Conservation (phyloP, 345 rosid genomes). For the Gossypium arboreum region DNA sequence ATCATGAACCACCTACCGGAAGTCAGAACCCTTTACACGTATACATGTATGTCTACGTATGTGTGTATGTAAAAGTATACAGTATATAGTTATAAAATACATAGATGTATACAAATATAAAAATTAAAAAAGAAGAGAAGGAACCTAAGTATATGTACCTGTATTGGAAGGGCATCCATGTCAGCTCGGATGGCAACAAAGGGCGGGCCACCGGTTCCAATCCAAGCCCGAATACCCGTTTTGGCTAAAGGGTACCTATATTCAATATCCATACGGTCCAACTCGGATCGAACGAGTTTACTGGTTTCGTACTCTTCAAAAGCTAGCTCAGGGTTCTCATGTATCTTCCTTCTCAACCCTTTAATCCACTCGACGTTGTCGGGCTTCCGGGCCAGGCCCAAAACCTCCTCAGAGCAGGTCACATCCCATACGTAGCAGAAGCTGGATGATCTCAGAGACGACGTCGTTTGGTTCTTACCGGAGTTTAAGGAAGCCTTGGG, state of each 20-base stretch:
- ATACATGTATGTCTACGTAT: not conserved
- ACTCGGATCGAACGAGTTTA: slow-evolving; percentile 43
- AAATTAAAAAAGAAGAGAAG: too few species aligned
- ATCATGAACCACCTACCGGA: too few species aligned
- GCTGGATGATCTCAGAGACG: not conserved
- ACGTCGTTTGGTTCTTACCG: slow-evolving; percentile 18
- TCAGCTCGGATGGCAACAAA: slow-evolving; percentile 38
- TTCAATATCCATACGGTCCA: slow-evolving; percentile 42
- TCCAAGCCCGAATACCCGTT: slow-evolving; percentile 62
- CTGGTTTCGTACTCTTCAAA: slow-evolving; percentile 57
- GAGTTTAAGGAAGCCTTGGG: slow-evolving; percentile 8
- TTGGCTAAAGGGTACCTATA: slow-evolving; percentile 48
- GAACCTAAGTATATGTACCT: too few species aligned
- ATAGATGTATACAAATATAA: not conserved
- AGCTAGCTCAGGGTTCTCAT: slow-evolving; percentile 64
- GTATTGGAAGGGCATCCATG: not conserved
- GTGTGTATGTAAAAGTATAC: not conserved
- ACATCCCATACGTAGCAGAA: slow-evolving; percentile 27
- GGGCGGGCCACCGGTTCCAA: slow-evolving; percentile 60
- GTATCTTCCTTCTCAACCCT: slow-evolving; percentile 49
- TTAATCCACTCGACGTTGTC: slow-evolving; percentile 49
- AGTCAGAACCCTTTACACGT: not conserved
- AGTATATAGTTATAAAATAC: not conserved
- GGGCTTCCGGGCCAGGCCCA: slow-evolving; percentile 33
- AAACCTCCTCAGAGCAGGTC: slow-evolving; percentile 34